Evolutionary conservation across 306 rosid species (phyloP), one percentile per base, ranked within the genome.

Genomic region (Fagus crenata): DNA sequence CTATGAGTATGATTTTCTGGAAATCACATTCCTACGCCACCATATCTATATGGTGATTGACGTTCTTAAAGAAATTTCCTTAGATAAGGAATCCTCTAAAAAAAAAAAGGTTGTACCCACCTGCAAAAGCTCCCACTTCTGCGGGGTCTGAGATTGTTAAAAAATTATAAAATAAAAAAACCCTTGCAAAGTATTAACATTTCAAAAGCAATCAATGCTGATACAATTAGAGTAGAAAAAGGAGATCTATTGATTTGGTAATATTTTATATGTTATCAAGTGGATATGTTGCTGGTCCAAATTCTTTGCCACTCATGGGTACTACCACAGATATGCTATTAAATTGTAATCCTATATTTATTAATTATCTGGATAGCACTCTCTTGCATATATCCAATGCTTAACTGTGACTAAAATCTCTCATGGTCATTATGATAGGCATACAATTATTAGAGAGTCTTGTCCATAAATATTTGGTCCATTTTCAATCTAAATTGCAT

Each of bases 391-490:
- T 53, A 31, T 60, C 55, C 35, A 36, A 17, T 79, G 54, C 41
- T 32, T 75, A 31, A 60, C 79, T 2, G 65, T 59, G 61, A 61
- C 79, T 14, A 53, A 33, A 53, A 60, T 81, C 33, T 74, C 58
- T 28, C 18, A 40, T 49, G 3, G 37, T 69, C 51, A 17, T 32
- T 61, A 35, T 63, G 69, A 63, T 63, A 14, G 37, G 49, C 46
- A 3, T 67, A 67, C 71, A 39, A 67, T 39, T n/a, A 67, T 67
- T 35, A 6, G 51, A 31, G 49, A 15, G 14, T 37, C 49, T 67
- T 33, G 68, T 12, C 68, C 22, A 14, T 61, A 13, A 33, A 33
- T 61, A 33, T 61, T 33, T 33, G 68, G n/a, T 61, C 18, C 18
- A 33, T 61, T 61, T 28, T 61, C 41, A 4, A 5, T 37, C 68